Evolutionary conservation across 1,284 basidiomycete genomes (phyloP), one percentile per base, ranked within the genome.

Genomic region (Laetiporus sulphureus): DNA sequence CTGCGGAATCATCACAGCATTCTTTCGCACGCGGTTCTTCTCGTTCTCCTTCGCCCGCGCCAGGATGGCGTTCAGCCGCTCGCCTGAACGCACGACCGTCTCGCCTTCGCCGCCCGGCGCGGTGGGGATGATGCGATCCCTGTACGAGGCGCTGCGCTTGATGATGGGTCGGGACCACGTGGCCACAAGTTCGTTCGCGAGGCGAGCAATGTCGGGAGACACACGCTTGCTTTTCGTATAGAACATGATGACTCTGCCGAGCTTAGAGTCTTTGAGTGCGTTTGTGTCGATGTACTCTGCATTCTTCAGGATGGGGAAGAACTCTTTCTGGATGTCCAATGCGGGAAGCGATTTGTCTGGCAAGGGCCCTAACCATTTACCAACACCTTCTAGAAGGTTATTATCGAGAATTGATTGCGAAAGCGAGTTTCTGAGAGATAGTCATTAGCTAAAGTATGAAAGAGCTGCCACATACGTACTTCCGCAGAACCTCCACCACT

Each of bases 161-260:
- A 96, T 85, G 65, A 96, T 95, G 0, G 93, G 93, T n/a, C 93
- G 75, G 19, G 90, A 91, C 92, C 91, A 96, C 16, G 72, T 65
- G 43, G 84, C 86, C 36, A 98, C 83, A 36, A 99, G 83, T 35
- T 86, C 79, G 53, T 88, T 80, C 10, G 96, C 95, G 40, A 80
- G 79, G 39, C 91, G 82, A 29, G 72, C 69, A 46, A 99, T 86
- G 38, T 83, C 77, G 0, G 87, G 75, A 6, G 87, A 86, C 34
- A 95, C 93, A 38, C 91, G 84, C 60, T 85, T 89, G 72, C 83
- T 88, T 60, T 94, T 91, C 22, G 91, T 95, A 74, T 99, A 99
- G 66, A 99, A 98, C 15, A 97, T 72, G 15, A 99, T 75, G 49
- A 99, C 77, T 45, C 86, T 84, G n/a, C 95, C 95, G 4, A 99